A percentile compares a stretch with the other conserved stretches of the same genome.
Conservation (phyloP, 2,329 filamentous ascomycete species). For the Colletotrichum sojae region DNA sequence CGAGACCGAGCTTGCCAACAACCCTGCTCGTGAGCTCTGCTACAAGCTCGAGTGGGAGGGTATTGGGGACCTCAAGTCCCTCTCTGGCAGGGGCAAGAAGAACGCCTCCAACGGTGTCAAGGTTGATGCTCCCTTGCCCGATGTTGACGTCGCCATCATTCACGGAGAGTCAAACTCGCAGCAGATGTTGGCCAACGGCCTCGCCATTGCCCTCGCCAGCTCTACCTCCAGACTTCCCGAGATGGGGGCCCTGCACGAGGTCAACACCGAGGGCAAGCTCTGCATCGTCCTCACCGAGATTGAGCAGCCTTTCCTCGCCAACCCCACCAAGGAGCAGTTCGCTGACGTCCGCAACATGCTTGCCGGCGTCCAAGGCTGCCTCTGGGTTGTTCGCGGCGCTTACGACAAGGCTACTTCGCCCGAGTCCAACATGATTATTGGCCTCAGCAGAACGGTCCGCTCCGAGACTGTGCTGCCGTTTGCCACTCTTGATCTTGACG, state of each 20-base stretch:
- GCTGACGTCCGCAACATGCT: conserved; percentile 53
- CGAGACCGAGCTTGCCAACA: conserved; percentile 35
- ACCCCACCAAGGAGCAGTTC: conserved; percentile 56
- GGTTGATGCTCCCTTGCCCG: conserved; percentile 35
- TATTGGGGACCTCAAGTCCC: conserved; percentile 34
- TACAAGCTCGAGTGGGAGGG: conserved; percentile 46
- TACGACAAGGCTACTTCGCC: conserved; percentile 54
- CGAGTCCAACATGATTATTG: conserved; percentile 60
- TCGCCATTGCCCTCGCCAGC: conserved; percentile 37
- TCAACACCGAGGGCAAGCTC: conserved; percentile 44
- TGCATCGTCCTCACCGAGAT: conserved; percentile 62
- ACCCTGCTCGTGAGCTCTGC: conserved; percentile 43
- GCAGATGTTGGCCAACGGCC: conserved; percentile 37
- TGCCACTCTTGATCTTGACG: conserved; percentile 62
- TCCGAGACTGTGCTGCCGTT: conserved; percentile 62
- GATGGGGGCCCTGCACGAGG: conserved; percentile 44
- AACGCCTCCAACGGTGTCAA: conserved; percentile 23
- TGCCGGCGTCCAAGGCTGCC: conserved; percentile 51
- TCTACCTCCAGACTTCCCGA: conserved; percentile 41
- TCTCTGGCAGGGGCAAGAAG: conserved; percentile 35
- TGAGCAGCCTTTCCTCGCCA: conserved; percentile 58
- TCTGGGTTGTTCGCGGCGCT: conserved; percentile 59
- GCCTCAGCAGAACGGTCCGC: conserved; percentile 61
- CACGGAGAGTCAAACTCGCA: conserved; percentile 41
- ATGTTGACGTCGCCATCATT: conserved; percentile 42